Base-by-base conservation (phyloP, 257 asterid genomes). In the Nicotiana benthamiana region DNA sequence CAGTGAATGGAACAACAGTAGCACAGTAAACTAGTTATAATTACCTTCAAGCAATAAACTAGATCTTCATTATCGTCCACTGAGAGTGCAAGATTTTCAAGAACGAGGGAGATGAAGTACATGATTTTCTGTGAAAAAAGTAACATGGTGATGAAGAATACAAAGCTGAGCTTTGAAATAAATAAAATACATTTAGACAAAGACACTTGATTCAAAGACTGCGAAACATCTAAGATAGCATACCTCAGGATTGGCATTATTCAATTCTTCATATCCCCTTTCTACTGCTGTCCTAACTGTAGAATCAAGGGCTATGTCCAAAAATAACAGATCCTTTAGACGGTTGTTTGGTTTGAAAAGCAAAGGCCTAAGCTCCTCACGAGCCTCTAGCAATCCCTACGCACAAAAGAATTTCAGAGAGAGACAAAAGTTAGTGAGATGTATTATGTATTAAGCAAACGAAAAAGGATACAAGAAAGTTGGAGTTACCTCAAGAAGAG, bases 381-480 rank as follows among this genome's bases (percentile, higher is more conserved):
- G 97, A 84, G 97, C 97, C 92, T 96, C 99, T 68, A 96, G 88
- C 91, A 96, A 87, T 83, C 94, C 95, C 99, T 96, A 88, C 75
- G 62, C n/a, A 67, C 65, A 40, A 11, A 28, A 48, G 80, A 86
- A 78, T 30, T 77, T 46, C 72, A 52, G 11, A 20, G 24, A 27
- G 27, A 34, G 3, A 16, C 1, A 60, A 59, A 27, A 64, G 16
- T 43, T 26, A 65, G 5, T 20, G 56, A 59, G 17, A 28, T 27
- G 67, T 30, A 34, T 10, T 56, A 66, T 53, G 22, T 43, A 84
- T 48, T 66, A 54, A 60, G 56, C 61, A 68, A 75, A 43, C 27
- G 53, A 63, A 48, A 51, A 15, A 76, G 79, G 51, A 81, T 59
- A 81, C 78, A 78, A 85, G 85, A 77, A 27, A 63, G 46, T 76